Evolutionary conservation across 192 early-diverging fungal species (phyloP), one percentile per base, ranked within the genome.

Genomic region (Coemansia brasiliensis): DNA sequence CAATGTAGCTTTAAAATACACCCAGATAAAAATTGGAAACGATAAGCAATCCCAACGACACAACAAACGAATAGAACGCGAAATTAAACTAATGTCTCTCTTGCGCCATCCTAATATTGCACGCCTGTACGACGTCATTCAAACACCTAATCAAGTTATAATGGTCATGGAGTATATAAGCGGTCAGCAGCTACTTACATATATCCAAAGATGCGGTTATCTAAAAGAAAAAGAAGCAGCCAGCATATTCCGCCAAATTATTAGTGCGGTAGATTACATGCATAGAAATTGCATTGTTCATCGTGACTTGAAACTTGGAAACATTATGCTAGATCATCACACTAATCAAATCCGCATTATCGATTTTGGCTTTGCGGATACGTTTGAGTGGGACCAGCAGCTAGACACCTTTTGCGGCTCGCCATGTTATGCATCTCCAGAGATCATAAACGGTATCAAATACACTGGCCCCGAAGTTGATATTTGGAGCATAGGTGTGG

Each of bases 81-180:
- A 92, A 61, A 83, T 88, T 39, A 74, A 72, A 24, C 84, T 94
- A 37, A 83, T 95, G 67, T 90, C 93, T 52, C 81, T 92, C 37
- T 83, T 97, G 2, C 79, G 93, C 52, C 94, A 97, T 55, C 91
- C 89, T 18, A 88, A 93, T 62, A 92, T 97, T 67, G 90, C 93
- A 54, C 85, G 87, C 57, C 79, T 95, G 12, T 85, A 90, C 57
- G 92, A 95, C 51, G 87, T 91, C 1, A 80, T 88, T n/a, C 89
- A 94, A 51, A 89, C 86, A 3, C 72, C 84, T 17, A 86, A 91
- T 45, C 84, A 83, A 29, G 85, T 91, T 17, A 87, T 88, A 57
- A 82, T 95, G 29, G 82, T 93, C 51, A 86, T 93, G 89, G 93
- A 94, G 69, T 90, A 91, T 62, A 83, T 88, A 50, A 85, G 75